Evolutionary conservation across 164 flowering plant genomes (phyloP), one percentile per base, ranked within the genome.

Genomic region (Nymphaea thermarum): DNA sequence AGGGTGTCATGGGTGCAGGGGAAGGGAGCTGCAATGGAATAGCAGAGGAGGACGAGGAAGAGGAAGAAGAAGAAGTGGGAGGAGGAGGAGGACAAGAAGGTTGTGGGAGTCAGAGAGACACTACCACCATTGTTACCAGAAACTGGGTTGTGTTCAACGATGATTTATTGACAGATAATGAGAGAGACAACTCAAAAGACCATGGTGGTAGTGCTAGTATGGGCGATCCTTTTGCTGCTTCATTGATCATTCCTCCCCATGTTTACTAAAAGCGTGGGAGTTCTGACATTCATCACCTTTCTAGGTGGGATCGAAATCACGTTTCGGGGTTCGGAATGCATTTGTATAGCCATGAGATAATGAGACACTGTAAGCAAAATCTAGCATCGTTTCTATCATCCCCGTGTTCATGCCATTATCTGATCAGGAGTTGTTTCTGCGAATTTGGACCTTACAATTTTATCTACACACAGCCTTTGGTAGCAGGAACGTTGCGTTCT

Each of bases 81-180:
- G 16, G 16, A 3, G 3, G 71, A 65, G 11, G 67, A 71, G 64
- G 60, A n/a, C n/a, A n/a, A 64, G 67, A 62, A 68, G 57, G 76
- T 70, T 17, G n/a, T 62, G 64, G n/a, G 15, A 62, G 64, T 10
- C 18, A 4, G 64, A 62, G n/a, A 17, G 43, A 17, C 0, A 63
- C 75, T 65, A 74, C 61, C 73, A 86, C 94, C 3, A 61, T 86
- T 4, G 70, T 89, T 3, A 84, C 86, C 0, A 69, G 82, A 3
- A 71, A 85, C 25, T 89, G 96, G 98, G 92, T 83, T 71, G 79
- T 74, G 17, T 91, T 91, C 62, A 86, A 89, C 1, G 96, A 86
- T 42, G 88, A 86, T 61, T 61, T 73, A 36, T 64, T 43, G 63
- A 53, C 43, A 41, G 57, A 55, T 43, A 42, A 15, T 42, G 71